Base-by-base conservation (phyloP, 1,284 basidiomycete species). In the Stygiomarasmius scandens region DNA sequence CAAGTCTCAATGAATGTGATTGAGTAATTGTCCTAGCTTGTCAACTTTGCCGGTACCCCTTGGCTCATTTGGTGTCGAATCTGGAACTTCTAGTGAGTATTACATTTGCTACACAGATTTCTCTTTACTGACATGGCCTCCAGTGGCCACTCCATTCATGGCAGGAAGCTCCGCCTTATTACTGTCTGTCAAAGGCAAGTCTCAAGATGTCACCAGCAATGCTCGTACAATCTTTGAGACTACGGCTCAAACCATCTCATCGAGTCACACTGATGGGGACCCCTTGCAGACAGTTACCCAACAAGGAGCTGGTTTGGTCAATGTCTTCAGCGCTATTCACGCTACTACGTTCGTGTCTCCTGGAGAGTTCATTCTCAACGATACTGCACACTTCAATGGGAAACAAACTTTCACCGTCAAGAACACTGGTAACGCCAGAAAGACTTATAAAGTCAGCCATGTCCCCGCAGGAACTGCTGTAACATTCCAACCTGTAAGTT, bases 91-190 rank as follows among this genome's bases (percentile, higher is more conserved):
- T 16, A 29, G 38, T 45, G 32, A 24, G 43, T 19, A 3, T 38
- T 24, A 1, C 46, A 10, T 9, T 49, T 19, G 3, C 38, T n/a
- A 27, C 2, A 14, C 22, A 3, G 20, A 24, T n/a, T n/a, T 55
- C 16, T 9, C 16, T 34, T 36, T 8, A 20, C 44, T 19, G 4
- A 16, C 23, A 44, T 29, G 29, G n/a, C 34, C 16, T 47, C 20
- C 45, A 49, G 78, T 80, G 78, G 73, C 77, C 12, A 74, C 76
- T 1, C 81, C 80, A 0, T 86, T 84, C 71, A 74, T 85, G 51
- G 83, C 89, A 2, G 90, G 88, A 10, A 78, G 81, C 43, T 77
- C 84, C 14, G 90, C 89, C 1, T 76, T 92, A 2, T 77, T 88
- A 52, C 76, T 91, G 47, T 69, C 78, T 23, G 80, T 77, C 29